A percentile compares a stretch with the other conserved stretches of the same genome.
These are phyloP conservation scores for Paracamarosporium sp. DNA, from an alignment of 2,329 filamentous ascomycete species.

Conservation along the genomic window DNA sequence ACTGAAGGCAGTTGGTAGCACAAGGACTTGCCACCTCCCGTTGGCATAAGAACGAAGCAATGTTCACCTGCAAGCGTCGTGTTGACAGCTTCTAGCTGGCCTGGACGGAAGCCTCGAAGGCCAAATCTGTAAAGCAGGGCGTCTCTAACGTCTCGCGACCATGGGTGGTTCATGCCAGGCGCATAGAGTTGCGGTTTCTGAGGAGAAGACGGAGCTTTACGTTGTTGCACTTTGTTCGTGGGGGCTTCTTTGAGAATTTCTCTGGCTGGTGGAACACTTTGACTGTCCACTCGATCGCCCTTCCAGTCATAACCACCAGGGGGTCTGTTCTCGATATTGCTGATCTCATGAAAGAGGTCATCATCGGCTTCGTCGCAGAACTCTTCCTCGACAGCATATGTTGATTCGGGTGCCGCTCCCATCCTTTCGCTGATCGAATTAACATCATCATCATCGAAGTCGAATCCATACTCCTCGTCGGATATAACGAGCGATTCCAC, in stretches of 20 bases:
- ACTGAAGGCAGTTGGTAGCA: conserved; percentile 96
- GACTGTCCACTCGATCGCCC: conserved; percentile 26
- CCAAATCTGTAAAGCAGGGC: conserved; percentile 85
- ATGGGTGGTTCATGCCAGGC: conserved; percentile 57
- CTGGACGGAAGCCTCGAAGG: conserved; percentile 84
- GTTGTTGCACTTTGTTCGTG: conserved; percentile 23
- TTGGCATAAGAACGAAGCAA: conserved; percentile 96
- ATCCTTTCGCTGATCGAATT: conserved; percentile 29
- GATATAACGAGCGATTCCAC: conserved; percentile 19
- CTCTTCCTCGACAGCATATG: conserved; percentile 28
- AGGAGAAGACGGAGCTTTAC: conserved; percentile 28
- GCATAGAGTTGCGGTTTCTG: conserved; percentile 34
- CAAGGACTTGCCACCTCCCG: conserved; percentile 93
- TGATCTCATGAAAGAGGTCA: conserved; percentile 49
- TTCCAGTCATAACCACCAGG: conserved; percentile 36
- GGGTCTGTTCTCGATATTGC: conserved; percentile 50
- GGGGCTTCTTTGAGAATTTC: conserved; percentile 43
- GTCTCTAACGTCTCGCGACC: conserved; percentile 84
- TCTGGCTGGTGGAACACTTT: conserved; percentile 19
- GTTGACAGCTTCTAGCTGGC: conserved; percentile 96
- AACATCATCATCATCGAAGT: conserved; percentile 35
- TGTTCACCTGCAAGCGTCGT: conserved; percentile 87
- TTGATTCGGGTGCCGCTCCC: conserved; percentile 20
- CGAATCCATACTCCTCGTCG: conserved; percentile 32
- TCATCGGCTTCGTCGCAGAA: conserved; percentile 41